These are phyloP conservation scores for Fusarium sp. DNA, from an alignment of 2,329 filamentous ascomycete genomes.

Conservation along the genomic window DNA sequence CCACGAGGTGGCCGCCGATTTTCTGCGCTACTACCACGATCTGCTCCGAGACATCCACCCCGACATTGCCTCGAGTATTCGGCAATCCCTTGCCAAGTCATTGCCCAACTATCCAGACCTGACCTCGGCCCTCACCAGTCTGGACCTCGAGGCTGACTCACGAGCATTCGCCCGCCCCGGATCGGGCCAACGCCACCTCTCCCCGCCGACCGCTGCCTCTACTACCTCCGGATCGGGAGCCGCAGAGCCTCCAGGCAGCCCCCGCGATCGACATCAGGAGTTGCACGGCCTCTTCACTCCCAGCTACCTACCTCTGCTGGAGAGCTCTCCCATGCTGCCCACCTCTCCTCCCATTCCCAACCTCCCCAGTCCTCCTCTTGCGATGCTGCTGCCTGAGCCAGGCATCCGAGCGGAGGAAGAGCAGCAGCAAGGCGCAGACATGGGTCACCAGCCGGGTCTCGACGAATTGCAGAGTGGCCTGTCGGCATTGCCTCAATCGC, in stretches of 20 bases:
- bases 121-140: slow-evolving; percentile 50
- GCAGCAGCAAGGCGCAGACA: slow-evolving; percentile 32
- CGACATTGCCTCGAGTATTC: slow-evolving; percentile 59
- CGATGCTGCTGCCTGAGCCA: slow-evolving; percentile 44
- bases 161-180: slow-evolving; percentile 44
- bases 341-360: slow-evolving; percentile 31
- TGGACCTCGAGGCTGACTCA: slow-evolving; percentile 53
- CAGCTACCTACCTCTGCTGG: slow-evolving; percentile 71
- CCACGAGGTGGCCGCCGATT: slow-evolving; percentile 67
- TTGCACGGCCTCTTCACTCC: slow-evolving; percentile 73
- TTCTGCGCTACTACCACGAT: slow-evolving; percentile 64
- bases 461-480: slow-evolving; percentile 30
- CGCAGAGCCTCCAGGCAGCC: slow-evolving; percentile 53
- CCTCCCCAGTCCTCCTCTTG: slow-evolving; percentile 27
- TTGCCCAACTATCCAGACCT: slow-evolving; percentile 60
- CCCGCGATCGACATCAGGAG: slow-evolving; percentile 68
- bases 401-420: slow-evolving; percentile 38
- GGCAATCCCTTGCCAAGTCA: slow-evolving; percentile 58
- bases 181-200: slow-evolving; percentile 48
- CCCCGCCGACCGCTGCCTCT: slow-evolving; percentile 45
- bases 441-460: slow-evolving; percentile 32
- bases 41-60: slow-evolving; percentile 61
- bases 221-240: slow-evolving; percentile 43
- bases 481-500: slow-evolving; percentile 32
- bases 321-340: slow-evolving; percentile 52